Base-by-base conservation (phyloP, 768 basidiomycete genomes). In the Hygrophoropsis aurantiaca region DNA sequence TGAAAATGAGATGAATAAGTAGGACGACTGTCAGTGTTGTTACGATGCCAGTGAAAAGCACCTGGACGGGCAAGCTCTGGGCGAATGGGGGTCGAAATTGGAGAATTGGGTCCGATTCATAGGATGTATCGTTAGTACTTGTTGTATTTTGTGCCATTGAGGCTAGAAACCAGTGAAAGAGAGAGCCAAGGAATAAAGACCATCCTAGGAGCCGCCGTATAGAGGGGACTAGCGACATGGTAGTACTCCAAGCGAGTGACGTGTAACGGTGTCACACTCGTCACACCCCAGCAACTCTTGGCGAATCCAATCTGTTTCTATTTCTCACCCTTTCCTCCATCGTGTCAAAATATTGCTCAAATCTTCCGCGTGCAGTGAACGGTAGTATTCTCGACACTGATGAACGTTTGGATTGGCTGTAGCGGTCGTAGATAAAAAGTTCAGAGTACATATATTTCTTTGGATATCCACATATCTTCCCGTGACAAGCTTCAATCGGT, bases 1-100 rank as follows among this genome's bases (percentile, higher is more conserved):
- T 97, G 71, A 99, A 97, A 49, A 93, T 65, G 54, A 99, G 84
- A 56, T 98, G 94, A 47, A 97, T 82, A 57, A 97, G 75, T 35
- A 99, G 84, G 16, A 95, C 86, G 37, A 78, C 74, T 37, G 89
- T 80, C 50, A 98, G 81, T 9, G 95, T 90, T 52, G 95, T 71
- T 5, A 91, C 81, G 52, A 97, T 79, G 38, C 92, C 92, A 1
- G 82, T 85, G 43, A 95, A 70, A 49, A 97, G 77, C 42, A 97
- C 81, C 60, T 99, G 97, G 0, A 95, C 80, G 2, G 95, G 94
- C 13, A 97, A 79, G 0, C 94, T 94, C 51, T 85, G 85, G 5
- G 85, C 85, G 59, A 97, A 97, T 0, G 74, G 66, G 0, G 95
- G 95, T 11, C 90, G 80, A 58, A 73, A 93, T 7, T 69, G 49